phyloP scores from a whole-genome alignment of 192 early-diverging fungal genomes.

The Podila clonocystis region DNA sequence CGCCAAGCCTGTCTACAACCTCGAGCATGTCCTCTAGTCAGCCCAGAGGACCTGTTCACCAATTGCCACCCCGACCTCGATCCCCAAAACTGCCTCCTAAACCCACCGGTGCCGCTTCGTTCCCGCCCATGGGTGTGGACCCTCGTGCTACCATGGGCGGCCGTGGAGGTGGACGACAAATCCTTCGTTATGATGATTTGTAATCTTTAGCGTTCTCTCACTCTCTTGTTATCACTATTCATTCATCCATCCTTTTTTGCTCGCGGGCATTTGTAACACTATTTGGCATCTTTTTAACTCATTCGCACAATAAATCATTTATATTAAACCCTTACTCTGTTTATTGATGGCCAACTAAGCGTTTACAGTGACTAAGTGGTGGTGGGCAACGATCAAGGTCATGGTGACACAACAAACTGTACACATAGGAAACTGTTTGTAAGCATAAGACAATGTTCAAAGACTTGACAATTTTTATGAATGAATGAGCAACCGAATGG shows the following conservation, averaged over 20 bases:
- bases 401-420: slow-evolving; percentile 48
- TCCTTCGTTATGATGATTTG: slow-evolving; percentile 44
- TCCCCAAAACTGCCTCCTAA: slow-evolving; percentile 38
- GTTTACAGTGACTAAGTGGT: slow-evolving; percentile 48
- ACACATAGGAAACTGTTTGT: no score
- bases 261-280: no score
- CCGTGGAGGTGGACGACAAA: slow-evolving; percentile 42
- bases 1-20: neutral
- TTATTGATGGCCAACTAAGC: no score
- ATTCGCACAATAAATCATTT: no score
- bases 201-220: slow-evolving; percentile 1
- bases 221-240: no score
- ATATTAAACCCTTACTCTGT: no score
- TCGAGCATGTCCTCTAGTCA: neutral
- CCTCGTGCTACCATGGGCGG: slow-evolving; percentile 30
- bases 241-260: no score
- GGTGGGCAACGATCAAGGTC: slow-evolving; percentile 44
- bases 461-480: no score
- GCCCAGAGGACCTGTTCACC: slow-evolving; percentile 16
- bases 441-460: no score
- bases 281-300: no score
- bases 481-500: no score
- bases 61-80: slow-evolving; percentile 33
- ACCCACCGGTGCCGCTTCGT: slow-evolving; percentile 20
- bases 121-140: slow-evolving; percentile 25